Conservation (phyloP, 805 yeast species). For the Yamadazyma olivae region DNA sequence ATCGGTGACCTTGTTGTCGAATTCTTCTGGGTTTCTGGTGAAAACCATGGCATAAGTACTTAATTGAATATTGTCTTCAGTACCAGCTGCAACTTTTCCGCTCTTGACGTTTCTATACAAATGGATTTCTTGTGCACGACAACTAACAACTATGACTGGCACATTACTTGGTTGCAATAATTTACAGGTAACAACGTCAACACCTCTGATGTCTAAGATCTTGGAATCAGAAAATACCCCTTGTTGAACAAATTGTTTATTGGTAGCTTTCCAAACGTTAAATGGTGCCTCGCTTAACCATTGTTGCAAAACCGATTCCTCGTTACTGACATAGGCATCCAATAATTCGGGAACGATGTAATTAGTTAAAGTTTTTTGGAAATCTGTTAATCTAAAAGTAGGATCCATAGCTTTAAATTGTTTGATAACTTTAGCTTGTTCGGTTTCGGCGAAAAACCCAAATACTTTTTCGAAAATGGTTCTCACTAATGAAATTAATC, state of each 20-base stretch:
- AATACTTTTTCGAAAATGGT: conserved; percentile 77
- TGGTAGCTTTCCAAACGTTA: conserved; percentile 90
- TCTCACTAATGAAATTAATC: conserved; percentile 76
- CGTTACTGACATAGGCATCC: conserved; percentile 94
- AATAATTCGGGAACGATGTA: conserved; percentile 92
- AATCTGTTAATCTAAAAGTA: conserved; percentile 71
- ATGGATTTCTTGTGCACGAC: conserved; percentile 95
- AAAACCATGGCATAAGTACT: conserved; percentile 96
- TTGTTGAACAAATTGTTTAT: conserved; percentile 88
- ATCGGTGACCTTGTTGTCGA: conserved; percentile 85
- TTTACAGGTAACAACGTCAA: conserved; percentile 86
- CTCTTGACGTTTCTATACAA: conserved; percentile 85
- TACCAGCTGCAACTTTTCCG: conserved; percentile 93
- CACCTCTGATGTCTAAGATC: conserved; percentile 91
- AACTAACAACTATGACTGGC: conserved; percentile 90
- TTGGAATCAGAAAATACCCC: conserved; percentile 88
- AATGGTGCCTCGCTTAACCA: conserved; percentile 98
- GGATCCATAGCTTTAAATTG: conserved; percentile 90
- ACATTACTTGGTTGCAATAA: conserved; percentile 84
- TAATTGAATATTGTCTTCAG: conserved; percentile 87
- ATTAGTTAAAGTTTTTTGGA: conserved; percentile 81
- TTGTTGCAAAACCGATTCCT: conserved; percentile 70
- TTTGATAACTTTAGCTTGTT: conserved; percentile 86
- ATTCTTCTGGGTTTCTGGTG: conserved; percentile 88
- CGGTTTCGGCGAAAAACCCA: conserved; percentile 93